Percentiles rank a stretch among this genome's conserved stretches.
Conservation (phyloP, 2,329 filamentous ascomycete species). For the Verruconis gallopava region DNA sequence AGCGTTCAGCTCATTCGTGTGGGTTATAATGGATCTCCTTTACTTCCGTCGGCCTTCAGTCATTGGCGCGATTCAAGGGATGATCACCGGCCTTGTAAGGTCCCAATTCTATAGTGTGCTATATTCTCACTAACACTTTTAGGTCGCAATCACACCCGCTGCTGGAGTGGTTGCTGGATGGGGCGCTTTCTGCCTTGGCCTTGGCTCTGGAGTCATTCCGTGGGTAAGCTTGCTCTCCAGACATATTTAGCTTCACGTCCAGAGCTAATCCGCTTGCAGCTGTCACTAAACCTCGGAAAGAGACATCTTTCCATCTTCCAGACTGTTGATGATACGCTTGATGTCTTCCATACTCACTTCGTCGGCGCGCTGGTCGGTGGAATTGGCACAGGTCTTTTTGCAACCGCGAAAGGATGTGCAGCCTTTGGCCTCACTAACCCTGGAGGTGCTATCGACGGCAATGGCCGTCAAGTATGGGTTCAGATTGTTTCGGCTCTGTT, state of each 20-base stretch:
- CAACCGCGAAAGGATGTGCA: slow-evolving; percentile 33
- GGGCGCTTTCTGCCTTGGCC: slow-evolving; percentile 36
- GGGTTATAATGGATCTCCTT: slow-evolving; percentile 33
- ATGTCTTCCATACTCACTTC: slow-evolving; percentile 36
- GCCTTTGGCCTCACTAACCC: slow-evolving; percentile 33
- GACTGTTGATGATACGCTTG: slow-evolving; percentile 13
- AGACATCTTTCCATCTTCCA: not conserved
- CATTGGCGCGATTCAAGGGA: slow-evolving; percentile 38
- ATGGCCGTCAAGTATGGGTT: slow-evolving; percentile 36
- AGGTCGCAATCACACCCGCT: slow-evolving; percentile 38
- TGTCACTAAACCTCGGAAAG: not conserved
- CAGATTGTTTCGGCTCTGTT: slow-evolving; percentile 38
- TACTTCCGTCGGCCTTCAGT: slow-evolving; percentile 38
- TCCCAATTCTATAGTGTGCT: too few relatives aligned
- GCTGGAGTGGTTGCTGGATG: slow-evolving; percentile 40
- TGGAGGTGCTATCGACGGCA: slow-evolving; percentile 38
- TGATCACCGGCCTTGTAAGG: slow-evolving; percentile 40
- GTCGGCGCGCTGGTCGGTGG: slow-evolving; percentile 35
- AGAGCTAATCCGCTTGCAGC: not conserved
- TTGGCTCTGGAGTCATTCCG: slow-evolving; percentile 32
- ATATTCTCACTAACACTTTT: too few relatives aligned
- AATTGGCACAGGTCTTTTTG: slow-evolving; percentile 34
- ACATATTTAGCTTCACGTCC: not conserved
- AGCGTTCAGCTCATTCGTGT: slow-evolving; percentile 34
- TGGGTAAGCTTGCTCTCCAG: slow-evolving; percentile 24